Evolutionary conservation across 2,329 filamentous ascomycete species (phyloP), one percentile per base, ranked within the genome.

Genomic region (Trichoderma sp.): DNA sequence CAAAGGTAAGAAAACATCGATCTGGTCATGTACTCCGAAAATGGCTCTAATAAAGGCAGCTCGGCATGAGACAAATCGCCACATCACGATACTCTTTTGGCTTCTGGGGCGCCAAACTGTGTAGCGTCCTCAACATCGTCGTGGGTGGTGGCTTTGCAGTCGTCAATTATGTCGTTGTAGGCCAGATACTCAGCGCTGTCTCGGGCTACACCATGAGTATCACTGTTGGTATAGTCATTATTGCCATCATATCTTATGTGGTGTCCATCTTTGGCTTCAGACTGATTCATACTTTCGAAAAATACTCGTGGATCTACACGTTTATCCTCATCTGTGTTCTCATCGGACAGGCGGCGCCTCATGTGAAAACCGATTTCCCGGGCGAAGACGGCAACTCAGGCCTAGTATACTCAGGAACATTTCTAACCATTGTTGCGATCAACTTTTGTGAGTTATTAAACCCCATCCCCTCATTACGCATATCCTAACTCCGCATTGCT

Each of bases 231-330:
- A 76, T 75, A 55, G 43, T 74, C 59, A 73, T 76, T 55, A 72
- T 75, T n/a, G 71, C 74, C 15, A 50, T 75, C 55, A 36, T 74
- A 61, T 73, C 74, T n/a, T 75, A 74, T 67, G 67, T 74, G 12
- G 72, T 76, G 9, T 76, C 75, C 3, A 73, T 75, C 30, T 74
- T 75, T 57, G 75, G 75, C 8, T 76, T 74, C 67, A 71, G 66
- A 34, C 61, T 75, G n/a, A 76, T 76, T 17, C 75, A 76, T 53
- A 63, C 72, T n/a, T 76, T 74, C 34, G 74, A 75, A 39, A 71
- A 74, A 32, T 75, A 74, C 36, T 74, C 75, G 11, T 76, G 75
- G 75, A 68, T 74, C 23, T 72, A 74, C 12, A 74, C 74, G 0
- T 73, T 75, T 17, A 71, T 74, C 13, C 69, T 76, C 7, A 63